Evolutionary conservation across 1,284 basidiomycete species (phyloP).

Genomic region (Wolfiporia cocos): DNA sequence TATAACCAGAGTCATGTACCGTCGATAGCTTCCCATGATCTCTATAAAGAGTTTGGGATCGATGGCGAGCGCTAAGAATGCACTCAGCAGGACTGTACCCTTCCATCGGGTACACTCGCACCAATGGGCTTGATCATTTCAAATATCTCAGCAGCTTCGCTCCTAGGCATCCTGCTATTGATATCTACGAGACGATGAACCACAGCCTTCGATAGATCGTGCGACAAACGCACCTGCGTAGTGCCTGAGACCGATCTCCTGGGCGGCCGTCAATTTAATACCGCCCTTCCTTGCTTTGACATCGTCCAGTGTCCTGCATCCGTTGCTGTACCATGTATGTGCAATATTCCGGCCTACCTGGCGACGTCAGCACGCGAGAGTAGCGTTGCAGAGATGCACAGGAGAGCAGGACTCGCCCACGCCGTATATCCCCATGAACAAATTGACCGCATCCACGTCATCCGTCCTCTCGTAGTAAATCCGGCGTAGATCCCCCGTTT

Average conservation of each 20-base stretch:
- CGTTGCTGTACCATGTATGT: conserved; percentile 66
- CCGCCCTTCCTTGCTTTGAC: conserved; percentile 51
- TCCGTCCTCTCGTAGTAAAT: conserved; percentile 59
- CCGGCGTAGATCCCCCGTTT: conserved; percentile 60
- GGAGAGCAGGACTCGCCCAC: conserved; percentile 49
- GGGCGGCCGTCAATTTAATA: conserved; percentile 55
- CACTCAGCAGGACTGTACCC: too few species aligned
- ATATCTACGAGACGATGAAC: too few species aligned
- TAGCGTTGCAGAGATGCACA: background rate
- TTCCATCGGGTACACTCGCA: conserved; percentile 23
- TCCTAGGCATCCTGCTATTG: conserved; percentile 77
- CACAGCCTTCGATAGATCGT: too few species aligned
- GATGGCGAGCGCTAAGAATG: conserved; percentile 56
- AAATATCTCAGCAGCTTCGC: conserved; percentile 72
- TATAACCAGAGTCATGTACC: too few species aligned
- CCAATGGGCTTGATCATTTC: conserved; percentile 66
- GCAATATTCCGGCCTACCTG: conserved; percentile 54
- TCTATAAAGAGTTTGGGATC: conserved; percentile 72
- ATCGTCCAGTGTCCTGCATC: conserved; percentile 77
- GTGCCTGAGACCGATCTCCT: conserved; percentile 71
- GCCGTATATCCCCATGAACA: conserved; percentile 80
- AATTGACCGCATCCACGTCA: conserved; percentile 42
- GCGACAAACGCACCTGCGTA: conserved; percentile 75
- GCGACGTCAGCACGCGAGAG: background rate
- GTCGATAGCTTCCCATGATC: conserved; percentile 87